Conservation (phyloP, 441 rosid genomes). For the Lepidium campestre region DNA sequence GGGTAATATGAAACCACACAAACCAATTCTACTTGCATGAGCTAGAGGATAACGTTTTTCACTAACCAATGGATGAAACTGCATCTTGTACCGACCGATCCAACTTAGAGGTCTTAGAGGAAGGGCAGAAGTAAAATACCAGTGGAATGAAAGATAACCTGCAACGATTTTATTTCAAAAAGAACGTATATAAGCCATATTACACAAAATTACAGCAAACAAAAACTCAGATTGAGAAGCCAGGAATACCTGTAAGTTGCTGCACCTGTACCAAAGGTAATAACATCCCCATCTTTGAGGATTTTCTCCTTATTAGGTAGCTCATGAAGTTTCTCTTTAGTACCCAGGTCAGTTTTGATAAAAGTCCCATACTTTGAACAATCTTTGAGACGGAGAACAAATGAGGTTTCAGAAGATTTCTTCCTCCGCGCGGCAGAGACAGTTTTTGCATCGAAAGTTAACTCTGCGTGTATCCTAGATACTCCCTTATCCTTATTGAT, state of each 20-base stretch:
- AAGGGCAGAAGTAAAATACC: conserved; percentile 37
- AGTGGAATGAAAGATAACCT: conserved; percentile 70
- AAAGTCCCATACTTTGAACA: conserved; percentile 89
- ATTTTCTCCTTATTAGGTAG: conserved; percentile 50
- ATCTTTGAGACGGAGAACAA: conserved; percentile 56
- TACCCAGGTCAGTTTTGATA: conserved; percentile 39
- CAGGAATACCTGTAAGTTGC: conserved; percentile 65
- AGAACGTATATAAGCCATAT: neutral
- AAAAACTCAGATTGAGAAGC: neutral
- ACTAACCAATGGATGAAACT: conserved; percentile 74
- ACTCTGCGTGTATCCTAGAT: conserved; percentile 80
- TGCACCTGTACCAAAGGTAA: conserved; percentile 81
- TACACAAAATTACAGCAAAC: neutral
- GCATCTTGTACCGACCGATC: conserved; percentile 41
- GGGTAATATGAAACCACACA: neutral
- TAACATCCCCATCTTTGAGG: conserved; percentile 64
- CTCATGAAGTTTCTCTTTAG: conserved; percentile 58
- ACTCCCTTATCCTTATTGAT: conserved; percentile 83
- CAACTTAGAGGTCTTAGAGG: conserved; percentile 37
- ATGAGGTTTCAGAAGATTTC: conserved; percentile 25
- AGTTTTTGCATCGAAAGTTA: conserved; percentile 49
- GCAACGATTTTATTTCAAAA: conserved; percentile 19
- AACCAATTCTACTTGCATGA: neutral
- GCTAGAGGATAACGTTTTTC: neutral
- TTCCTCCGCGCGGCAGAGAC: conserved; percentile 17